phyloP scores from a whole-genome alignment of 139 green algal genomes.

The Coelastrella sp. region DNA sequence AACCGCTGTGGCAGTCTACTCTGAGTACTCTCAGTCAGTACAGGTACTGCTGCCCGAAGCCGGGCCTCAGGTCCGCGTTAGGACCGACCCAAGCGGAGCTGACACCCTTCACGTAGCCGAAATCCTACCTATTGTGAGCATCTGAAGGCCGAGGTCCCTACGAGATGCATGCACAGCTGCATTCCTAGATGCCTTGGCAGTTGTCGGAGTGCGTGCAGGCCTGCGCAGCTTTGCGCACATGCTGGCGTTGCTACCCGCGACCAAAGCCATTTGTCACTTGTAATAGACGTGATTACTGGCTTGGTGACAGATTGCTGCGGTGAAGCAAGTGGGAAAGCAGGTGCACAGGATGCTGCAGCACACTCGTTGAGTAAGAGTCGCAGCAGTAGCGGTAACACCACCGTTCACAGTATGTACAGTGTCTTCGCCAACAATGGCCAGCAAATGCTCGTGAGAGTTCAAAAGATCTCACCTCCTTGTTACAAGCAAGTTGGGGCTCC shows the following conservation, averaged over 20 bases:
- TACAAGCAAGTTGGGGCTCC: too few species aligned
- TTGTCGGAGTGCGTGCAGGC: neutral
- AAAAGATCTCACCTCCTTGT: too few species aligned
- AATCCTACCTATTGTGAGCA: neutral
- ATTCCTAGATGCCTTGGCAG: neutral
- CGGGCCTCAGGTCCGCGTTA: neutral
- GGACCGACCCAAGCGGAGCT: neutral
- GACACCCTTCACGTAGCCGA: neutral
- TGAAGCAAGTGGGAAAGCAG: neutral
- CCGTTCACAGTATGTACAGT: too few species aligned
- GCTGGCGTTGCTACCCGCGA: too few species aligned
- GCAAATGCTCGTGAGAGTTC: too few species aligned
- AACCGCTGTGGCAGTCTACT: too few species aligned
- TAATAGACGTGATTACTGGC: neutral
- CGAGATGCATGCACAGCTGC: neutral
- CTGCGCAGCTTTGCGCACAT: too few species aligned
- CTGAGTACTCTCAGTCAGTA: too few species aligned
- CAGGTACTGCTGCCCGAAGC: neutral
- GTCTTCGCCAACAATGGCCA: too few species aligned
- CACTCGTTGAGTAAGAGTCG: too few species aligned
- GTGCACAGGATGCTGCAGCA: neutral
- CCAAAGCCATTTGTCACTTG: too few species aligned
- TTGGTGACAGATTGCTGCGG: neutral
- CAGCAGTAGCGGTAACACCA: too few species aligned
- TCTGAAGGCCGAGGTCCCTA: neutral